Conservation (phyloP, 139 green algal species). For the Coccomyxa sp. region DNA sequence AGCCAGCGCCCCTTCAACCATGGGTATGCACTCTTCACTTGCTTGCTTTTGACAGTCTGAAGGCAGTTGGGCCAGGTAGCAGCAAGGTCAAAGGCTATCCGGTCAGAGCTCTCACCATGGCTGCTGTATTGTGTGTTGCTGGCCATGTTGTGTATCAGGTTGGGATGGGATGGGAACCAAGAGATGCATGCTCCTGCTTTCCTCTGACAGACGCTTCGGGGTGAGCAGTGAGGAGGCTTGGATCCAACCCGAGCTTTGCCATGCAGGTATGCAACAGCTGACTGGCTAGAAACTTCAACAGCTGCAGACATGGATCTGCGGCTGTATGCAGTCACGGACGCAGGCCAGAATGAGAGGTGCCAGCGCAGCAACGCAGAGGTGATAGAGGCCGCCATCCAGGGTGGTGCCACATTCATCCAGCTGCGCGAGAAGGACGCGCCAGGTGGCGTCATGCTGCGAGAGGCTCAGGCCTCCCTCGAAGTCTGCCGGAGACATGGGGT, state of each 20-base stretch:
- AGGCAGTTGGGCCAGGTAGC: no score
- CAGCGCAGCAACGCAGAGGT: constrained; percentile 43
- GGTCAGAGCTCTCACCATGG: no score
- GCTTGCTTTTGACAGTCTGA: no score
- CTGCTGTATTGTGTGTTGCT: no score
- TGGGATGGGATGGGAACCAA: no score
- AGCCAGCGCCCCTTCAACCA: constrained; percentile 79
- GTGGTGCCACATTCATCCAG: constrained; percentile 82
- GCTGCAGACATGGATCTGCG: constrained; percentile 36
- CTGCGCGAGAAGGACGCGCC: constrained; percentile 79
- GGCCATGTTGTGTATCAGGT: no score
- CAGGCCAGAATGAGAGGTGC: constrained; percentile 44
- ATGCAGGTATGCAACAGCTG: neutral
- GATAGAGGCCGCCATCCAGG: constrained; percentile 58
- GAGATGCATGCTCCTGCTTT: no score
- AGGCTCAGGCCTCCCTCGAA: constrained; percentile 34
- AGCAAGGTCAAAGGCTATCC: no score
- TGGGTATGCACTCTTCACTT: constrained; percentile 14
- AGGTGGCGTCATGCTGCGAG: constrained; percentile 60
- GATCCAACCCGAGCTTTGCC: no score
- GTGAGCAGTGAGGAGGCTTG: no score
- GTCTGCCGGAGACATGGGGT: constrained; percentile 8
- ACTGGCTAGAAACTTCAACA: neutral
- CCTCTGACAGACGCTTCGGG: no score
- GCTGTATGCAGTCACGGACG: constrained; percentile 84